Base-by-base conservation (phyloP, 2,329 filamentous ascomycete species). In the Chaetomiaceae sp. region DNA sequence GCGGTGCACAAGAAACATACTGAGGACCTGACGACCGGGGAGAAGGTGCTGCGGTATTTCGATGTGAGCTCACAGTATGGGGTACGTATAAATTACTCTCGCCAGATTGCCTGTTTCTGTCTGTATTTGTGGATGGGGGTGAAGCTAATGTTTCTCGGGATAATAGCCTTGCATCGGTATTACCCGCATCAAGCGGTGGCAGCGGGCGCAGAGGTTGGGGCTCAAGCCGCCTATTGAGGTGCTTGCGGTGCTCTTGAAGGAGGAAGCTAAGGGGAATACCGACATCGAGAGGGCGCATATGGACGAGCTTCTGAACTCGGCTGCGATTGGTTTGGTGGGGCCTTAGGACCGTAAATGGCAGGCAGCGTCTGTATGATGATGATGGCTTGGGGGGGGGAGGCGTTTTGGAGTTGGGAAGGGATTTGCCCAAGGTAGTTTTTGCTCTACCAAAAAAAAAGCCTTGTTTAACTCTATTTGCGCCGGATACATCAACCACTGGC, bases 1-100 rank as follows among this genome's bases (percentile, higher is more conserved):
- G 75, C 86, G 62, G 84, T 95, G 32, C 94, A 97, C 65, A 90
- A 95, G 71, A 62, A 61, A 57, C 60, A 63, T 48, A 36, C 34
- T 0, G 71, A 85, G 62, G 85, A 77, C 2, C 66, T 97, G 61
- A 79, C 76, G 10, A 61, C 87, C 41, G 78, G 86, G 51, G 91
- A 97, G 76, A 96, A 92, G 75, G 83, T 97, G 23, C 71, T 97
- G 64, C 78, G 92, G 58, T 89, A 96, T 67, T 99, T 94, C 71
- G 94, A 99, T 68, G 86, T 95, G 60, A 94, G 86, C 65, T 89
- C 81, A 55, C 89, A 96, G 64, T 99, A 89, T 68, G 94, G 94
- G 52, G 90, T 95, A 82, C 75, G 88, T 83, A 11, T 37, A 5
- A 41, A 18, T 16, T 5, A 16, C 21, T 29, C 13, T 36, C 21